These are phyloP conservation scores for Cornus kousa DNA, from an alignment of 148 eudicot species.

Conservation along the genomic window DNA sequence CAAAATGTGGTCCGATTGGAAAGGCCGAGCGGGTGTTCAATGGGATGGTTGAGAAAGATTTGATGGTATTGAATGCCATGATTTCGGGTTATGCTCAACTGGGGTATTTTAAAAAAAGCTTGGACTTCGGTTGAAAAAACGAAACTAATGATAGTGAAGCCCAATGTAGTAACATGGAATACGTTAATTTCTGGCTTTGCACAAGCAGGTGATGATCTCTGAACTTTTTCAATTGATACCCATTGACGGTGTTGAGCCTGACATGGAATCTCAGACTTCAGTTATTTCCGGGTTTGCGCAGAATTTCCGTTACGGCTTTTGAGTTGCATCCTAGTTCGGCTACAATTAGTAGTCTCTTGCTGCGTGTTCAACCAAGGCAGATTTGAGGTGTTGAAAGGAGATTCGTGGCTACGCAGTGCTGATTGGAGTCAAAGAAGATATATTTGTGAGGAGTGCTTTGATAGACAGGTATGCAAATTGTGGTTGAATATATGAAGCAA, in stretches of 20 bases:
- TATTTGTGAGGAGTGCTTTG: conserved; percentile 67
- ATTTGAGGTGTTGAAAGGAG: conserved; percentile 64
- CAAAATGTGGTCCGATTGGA: conserved; percentile 49
- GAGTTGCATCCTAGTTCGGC: conserved; percentile 51
- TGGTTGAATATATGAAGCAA: conserved; percentile 57
- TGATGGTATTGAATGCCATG: conserved; percentile 69
- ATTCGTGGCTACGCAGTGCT: conserved; percentile 63
- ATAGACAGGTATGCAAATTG: conserved; percentile 84
- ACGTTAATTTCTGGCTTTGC: conserved; percentile 73
- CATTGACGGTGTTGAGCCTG: conserved; percentile 54
- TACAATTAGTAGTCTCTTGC: conserved; percentile 65
- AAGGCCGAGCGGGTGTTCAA: conserved; percentile 60
- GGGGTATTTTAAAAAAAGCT: conserved; percentile 55
- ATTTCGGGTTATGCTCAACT: conserved; percentile 68
- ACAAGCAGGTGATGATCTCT: conserved; percentile 49
- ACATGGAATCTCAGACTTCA: conserved; percentile 79
- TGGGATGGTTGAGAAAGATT: conserved; percentile 45
- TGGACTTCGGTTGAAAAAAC: conserved; percentile 48
- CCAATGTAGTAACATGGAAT: conserved; percentile 81
- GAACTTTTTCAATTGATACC: conserved; percentile 57
- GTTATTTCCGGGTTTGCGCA: conserved; percentile 69
- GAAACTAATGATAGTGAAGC: conserved; percentile 38
- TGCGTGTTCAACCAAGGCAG: conserved; percentile 52
- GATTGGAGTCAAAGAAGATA: conserved; percentile 40
- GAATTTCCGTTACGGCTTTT: conserved; percentile 42